phyloP scores from a whole-genome alignment of 2,329 filamentous ascomycete genomes.

The Exserohilum rostratum region DNA sequence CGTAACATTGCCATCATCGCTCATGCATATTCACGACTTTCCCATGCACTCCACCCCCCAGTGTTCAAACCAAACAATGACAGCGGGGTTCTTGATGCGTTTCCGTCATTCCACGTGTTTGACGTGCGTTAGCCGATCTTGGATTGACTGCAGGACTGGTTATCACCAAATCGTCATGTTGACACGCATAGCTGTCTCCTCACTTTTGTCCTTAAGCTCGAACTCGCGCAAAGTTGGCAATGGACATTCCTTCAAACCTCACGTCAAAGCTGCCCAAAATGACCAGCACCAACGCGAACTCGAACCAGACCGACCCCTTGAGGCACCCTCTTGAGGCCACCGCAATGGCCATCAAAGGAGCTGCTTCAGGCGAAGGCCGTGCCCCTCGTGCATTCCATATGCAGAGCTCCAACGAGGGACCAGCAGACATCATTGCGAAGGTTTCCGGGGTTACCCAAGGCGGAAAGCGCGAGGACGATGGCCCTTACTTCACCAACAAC shows the following conservation, averaged over 20 bases:
- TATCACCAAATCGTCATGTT: not conserved
- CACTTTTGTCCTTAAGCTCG: conserved; percentile 14
- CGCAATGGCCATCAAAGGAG: conserved; percentile 50
- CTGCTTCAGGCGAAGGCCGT: conserved; percentile 45
- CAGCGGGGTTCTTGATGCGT: too few species aligned
- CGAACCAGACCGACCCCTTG: conserved; percentile 40
- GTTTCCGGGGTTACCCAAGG: conserved; percentile 55
- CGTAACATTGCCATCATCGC: not conserved
- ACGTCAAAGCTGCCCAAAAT: conserved; percentile 16
- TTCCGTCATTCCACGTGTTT: not conserved
- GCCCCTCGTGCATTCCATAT: conserved; percentile 30
- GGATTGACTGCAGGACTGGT: not conserved
- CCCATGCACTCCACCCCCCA: not conserved
- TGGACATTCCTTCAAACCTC: conserved; percentile 25
- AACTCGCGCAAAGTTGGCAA: not conserved
- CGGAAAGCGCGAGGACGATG: conserved; percentile 58
- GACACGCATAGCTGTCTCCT: not conserved
- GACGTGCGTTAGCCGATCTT: not conserved
- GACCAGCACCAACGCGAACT: conserved; percentile 35
- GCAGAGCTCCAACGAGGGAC: conserved; percentile 57
- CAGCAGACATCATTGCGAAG: conserved; percentile 59
- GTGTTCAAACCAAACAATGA: not conserved
- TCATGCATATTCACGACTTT: not conserved
- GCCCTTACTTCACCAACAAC: conserved; percentile 61
- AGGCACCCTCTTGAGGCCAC: conserved; percentile 53